Conservation (phyloP, 2,329 filamentous ascomycete genomes). For the Pestalotiopsis sp. region DNA sequence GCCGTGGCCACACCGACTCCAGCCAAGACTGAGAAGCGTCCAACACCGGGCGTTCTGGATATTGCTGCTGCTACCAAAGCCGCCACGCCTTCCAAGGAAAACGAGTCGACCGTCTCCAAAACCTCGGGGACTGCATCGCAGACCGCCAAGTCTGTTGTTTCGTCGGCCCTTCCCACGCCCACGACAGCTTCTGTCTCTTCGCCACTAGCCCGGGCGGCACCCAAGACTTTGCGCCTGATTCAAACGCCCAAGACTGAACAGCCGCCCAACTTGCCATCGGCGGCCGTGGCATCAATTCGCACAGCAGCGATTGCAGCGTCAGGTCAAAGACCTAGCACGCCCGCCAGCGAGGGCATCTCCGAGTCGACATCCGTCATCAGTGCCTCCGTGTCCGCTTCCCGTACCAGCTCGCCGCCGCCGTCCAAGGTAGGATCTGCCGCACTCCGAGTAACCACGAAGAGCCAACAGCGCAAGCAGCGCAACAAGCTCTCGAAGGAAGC, state of each 20-base stretch:
- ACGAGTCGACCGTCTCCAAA: conserved; percentile 27
- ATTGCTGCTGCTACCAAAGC: conserved; percentile 51
- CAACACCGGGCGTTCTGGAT: conserved; percentile 46
- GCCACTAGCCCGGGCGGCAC: conserved; percentile 52
- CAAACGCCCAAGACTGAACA: conserved; percentile 65
- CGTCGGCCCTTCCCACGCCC: conserved; percentile 49
- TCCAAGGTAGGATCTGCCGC: conserved; percentile 70
- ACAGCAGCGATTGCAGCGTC: conserved; percentile 31
- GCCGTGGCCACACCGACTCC: conserved; percentile 21
- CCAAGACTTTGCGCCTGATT: conserved; percentile 73
- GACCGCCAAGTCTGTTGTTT: conserved; percentile 33
- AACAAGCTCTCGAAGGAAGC: conserved; percentile 70
- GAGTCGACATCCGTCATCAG: conserved; percentile 78
- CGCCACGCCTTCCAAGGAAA: conserved; percentile 22
- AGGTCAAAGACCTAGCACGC: conserved; percentile 67
- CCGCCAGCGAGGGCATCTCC: conserved; percentile 74
- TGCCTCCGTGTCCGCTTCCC: conserved; percentile 67
- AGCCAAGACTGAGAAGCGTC: conserved; percentile 38
- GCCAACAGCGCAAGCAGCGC: conserved; percentile 76
- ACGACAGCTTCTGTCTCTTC: conserved; percentile 53
- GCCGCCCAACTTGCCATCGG: conserved; percentile 40
- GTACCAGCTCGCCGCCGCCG: conserved; percentile 72
- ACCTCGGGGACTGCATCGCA: conserved; percentile 36
- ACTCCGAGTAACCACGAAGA: conserved; percentile 73
- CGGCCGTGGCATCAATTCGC: conserved; percentile 32